Conservation (phyloP, 108 stramenopile species). For the Cyclotella cryptica region DNA sequence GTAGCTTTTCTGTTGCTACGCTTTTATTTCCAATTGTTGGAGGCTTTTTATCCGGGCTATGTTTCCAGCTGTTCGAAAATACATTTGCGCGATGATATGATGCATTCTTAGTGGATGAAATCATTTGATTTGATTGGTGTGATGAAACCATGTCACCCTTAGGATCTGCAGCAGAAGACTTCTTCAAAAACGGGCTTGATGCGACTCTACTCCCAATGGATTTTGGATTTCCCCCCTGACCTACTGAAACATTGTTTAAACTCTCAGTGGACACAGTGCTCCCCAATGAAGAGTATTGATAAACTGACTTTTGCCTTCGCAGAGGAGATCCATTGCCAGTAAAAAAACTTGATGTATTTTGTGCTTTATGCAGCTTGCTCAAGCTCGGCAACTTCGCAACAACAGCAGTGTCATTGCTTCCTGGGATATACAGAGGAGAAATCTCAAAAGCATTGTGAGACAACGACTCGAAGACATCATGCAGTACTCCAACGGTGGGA, state of each 20-base stretch:
- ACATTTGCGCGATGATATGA: background rate
- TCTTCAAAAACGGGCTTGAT: conserved; percentile 16
- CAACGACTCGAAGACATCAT: conserved; percentile 7
- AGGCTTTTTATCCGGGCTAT: background rate
- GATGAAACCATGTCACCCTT: background rate
- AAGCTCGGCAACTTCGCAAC: conserved; percentile 10
- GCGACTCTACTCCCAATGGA: conserved; percentile 1
- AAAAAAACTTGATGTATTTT: background rate
- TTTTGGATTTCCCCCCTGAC: background rate
- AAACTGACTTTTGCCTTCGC: background rate
- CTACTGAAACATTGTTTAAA: background rate
- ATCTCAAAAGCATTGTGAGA: conserved; percentile 18
- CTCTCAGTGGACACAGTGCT: background rate
- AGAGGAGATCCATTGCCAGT: background rate
- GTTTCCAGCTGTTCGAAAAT: conserved; percentile 10
- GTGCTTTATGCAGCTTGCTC: background rate
- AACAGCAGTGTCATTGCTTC: background rate
- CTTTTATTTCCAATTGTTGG: conserved; percentile 3
- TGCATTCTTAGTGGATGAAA: background rate
- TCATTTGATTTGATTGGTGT: background rate
- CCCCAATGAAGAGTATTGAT: background rate
- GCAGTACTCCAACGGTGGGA: background rate
- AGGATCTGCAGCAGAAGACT: background rate
- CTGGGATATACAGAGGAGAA: background rate
- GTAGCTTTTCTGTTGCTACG: conserved; percentile 13